Percentiles rank a stretch among this genome's conserved stretches.
Conservation (phyloP, 768 basidiomycete species). For the Amanita muscaria region DNA sequence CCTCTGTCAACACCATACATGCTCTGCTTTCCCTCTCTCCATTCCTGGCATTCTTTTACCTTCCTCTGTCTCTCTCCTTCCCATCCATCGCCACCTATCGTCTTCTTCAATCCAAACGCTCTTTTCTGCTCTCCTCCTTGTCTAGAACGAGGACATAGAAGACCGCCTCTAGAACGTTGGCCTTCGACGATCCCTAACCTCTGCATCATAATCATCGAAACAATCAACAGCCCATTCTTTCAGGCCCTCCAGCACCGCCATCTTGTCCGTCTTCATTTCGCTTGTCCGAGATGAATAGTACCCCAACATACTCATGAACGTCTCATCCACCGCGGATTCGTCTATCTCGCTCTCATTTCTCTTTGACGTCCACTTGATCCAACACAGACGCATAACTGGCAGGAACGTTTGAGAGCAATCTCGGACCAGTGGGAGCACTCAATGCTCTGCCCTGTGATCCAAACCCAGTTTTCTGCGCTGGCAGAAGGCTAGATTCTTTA, state of each 20-base stretch:
- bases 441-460: background rate
- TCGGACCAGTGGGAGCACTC: constrained; percentile 1
- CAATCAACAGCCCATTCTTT: constrained; percentile 53
- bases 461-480: background rate
- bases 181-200: constrained; percentile 28
- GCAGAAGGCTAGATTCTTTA: background rate
- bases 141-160: background rate
- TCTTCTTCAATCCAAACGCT: background rate
- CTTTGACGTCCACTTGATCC: constrained; percentile 20
- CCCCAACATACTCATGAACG: constrained; percentile 61
- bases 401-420: constrained; percentile 11
- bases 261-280: constrained; percentile 37
- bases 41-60: background rate
- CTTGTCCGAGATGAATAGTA: constrained; percentile 52
- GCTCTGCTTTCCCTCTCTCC: background rate
- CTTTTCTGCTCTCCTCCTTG: background rate
- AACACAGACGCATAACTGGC: constrained; percentile 14
- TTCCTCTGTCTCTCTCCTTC: background rate
- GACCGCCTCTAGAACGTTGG: background rate
- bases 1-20: background rate
- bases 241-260: constrained; percentile 43
- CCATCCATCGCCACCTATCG: background rate
- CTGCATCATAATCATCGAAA: constrained; percentile 39
- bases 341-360: constrained; percentile 32
- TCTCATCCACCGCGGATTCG: constrained; percentile 43